Base-by-base conservation (phyloP, 2,329 filamentous ascomycete genomes). In the Ceratocystiopsis sp. region DNA sequence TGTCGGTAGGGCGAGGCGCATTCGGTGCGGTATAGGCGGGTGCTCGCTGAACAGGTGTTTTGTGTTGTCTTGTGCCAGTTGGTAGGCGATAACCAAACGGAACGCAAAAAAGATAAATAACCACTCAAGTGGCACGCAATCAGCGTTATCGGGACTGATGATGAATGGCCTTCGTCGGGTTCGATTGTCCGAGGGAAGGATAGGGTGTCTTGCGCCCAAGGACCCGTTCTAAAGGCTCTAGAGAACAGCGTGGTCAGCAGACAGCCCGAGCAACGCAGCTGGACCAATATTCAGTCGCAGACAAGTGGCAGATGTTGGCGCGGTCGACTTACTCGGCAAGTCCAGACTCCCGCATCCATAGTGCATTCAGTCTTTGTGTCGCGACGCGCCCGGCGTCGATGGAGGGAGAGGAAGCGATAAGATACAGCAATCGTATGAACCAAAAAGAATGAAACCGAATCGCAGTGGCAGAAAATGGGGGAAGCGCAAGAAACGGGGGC, bases 341-440 rank as follows among this genome's bases (percentile, higher is more conserved):
- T 44, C 43, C 41, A 44, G 40, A 41, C 37, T 14, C 37, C 33
- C 19, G 46, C 37, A 43, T 40, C 46, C 46, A 48, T 48, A 44
- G 25, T 44, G 46, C 42, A 25, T 18, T 35, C 41, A 37, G 39
- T 42, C 34, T 35, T 35, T 34, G 21, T 17, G 37, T 41, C 38
- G 42, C 40, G 45, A 46, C 37, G 40, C 42, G 40, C 37, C 42
- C 25, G 42, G 39, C 40, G 42, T 36, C 25, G 25, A 8, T 29
- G 25, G 25, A 29, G 25, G 25, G 25, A 8, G 10, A 29, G 25
- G 9, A 4, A 29, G 25, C 2, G 10, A 29, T 29, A 29, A 29
- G 9, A 29, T 29, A 29, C 25, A 29, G 25, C 25, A 29, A 29
- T 8, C 6, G 25, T 11, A 29, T 8, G 9, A 29, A 29, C 10